Conservation (phyloP, 2,329 filamentous ascomycete genomes). For the Microsporum audouinii region DNA sequence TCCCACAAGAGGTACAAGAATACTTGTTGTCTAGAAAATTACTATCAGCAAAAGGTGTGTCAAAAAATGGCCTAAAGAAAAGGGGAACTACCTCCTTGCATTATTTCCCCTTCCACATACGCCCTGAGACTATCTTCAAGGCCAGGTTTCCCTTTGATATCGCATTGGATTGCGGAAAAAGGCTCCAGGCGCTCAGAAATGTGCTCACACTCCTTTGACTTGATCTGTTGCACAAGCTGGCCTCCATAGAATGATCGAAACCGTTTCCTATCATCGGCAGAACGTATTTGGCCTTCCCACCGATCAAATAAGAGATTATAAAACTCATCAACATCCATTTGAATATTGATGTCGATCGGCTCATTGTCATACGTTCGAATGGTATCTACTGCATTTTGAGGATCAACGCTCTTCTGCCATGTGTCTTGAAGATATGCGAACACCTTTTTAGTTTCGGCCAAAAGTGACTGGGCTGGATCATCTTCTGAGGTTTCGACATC, state of each 20-base stretch:
- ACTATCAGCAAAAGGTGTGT: conserved; percentile 15
- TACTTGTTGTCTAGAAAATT: conserved; percentile 72
- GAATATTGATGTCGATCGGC: conserved; percentile 71
- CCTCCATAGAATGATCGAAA: conserved; percentile 84
- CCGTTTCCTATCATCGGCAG: conserved; percentile 53
- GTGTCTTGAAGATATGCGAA: conserved; percentile 82
- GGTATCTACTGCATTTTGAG: conserved; percentile 57
- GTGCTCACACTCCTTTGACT: conserved; percentile 86
- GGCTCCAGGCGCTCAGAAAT: conserved; percentile 83
- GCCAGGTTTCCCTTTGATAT: conserved; percentile 81
- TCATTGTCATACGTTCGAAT: conserved; percentile 75
- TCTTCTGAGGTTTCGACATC: conserved; percentile 46
- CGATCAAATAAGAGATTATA: conserved; percentile 88
- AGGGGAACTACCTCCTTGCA: conserved; percentile 62
- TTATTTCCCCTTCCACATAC: conserved; percentile 91
- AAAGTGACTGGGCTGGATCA: conserved; percentile 51
- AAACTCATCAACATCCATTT: conserved; percentile 98
- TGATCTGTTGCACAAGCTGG: conserved; percentile 85
- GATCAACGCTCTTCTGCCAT: conserved; percentile 60
- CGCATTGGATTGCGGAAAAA: conserved; percentile 89
- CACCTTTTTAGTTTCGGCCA: conserved; percentile 65
- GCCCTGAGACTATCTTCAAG: conserved; percentile 81
- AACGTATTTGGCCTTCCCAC: conserved; percentile 70
- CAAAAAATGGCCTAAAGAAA: neutral
- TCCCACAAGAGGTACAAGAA: conserved; percentile 82